Evolutionary conservation across 345 rosid species (phyloP).

Genomic region (Ailanthus altissimus): DNA sequence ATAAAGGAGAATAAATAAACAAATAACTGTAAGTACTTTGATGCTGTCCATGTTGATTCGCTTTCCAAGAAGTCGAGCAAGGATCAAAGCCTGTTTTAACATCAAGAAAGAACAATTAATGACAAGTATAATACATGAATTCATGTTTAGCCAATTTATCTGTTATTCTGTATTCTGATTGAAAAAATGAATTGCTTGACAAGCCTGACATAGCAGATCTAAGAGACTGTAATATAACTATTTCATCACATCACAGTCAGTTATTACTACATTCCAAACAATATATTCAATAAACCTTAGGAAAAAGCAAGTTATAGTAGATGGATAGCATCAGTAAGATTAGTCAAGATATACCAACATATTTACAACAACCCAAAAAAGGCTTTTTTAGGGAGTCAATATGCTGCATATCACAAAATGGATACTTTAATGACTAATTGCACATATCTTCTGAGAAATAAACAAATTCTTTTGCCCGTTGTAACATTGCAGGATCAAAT

Average conservation of each 20-base stretch:
- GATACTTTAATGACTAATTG: not conserved
- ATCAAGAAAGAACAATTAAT: conserved; percentile 23
- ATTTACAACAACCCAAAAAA: not conserved
- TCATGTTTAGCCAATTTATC: not conserved
- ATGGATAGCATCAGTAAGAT: conserved; percentile 12
- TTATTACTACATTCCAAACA: not conserved
- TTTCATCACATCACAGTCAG: conserved; percentile 6
- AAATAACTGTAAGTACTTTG: conserved; percentile 43
- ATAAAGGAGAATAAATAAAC: conserved; percentile 5
- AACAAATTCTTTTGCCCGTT: not conserved
- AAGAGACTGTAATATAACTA: not conserved
- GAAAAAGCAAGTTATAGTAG: conserved; percentile 10
- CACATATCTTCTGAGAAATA: not conserved
- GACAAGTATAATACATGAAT: not conserved
- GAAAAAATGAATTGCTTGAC: conserved; percentile 10
- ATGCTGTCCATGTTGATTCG: conserved; percentile 65
- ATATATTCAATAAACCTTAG: not conserved
- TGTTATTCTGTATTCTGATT: conserved; percentile 4
- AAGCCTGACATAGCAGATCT: conserved; percentile 8
- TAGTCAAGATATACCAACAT: not conserved
- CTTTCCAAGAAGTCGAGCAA: conserved; percentile 86
- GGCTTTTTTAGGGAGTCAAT: not conserved
- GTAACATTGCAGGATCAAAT: not conserved
- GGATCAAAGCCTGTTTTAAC: conserved; percentile 74
- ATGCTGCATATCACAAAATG: not conserved